Conservation (phyloP, 352 stramenopile genomes). For the Phytophthora idaei region DNA sequence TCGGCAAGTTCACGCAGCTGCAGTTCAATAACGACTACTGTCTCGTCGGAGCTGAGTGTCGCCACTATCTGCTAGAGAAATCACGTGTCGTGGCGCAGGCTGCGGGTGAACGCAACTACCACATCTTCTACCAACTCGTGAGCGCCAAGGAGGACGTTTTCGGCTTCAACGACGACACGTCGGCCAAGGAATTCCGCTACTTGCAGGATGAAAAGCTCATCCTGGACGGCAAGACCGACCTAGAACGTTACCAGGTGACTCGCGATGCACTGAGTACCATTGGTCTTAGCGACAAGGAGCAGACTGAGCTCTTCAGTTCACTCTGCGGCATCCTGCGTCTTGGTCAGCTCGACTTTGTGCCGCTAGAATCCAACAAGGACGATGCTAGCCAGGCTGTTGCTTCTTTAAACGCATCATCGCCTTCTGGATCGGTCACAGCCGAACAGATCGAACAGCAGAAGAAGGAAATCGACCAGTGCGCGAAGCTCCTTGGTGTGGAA, state of each 20-base stretch:
- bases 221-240: conserved; percentile 71
- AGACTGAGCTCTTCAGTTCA: conserved; percentile 75
- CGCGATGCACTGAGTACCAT: conserved; percentile 81
- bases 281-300: conserved; percentile 67
- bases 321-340: conserved; percentile 80
- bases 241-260: conserved; percentile 83
- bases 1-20: conserved; percentile 95
- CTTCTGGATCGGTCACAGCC: conserved; percentile 21
- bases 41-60: conserved; percentile 89
- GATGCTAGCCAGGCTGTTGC: conserved; percentile 75
- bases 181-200: conserved; percentile 69
- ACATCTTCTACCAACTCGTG: conserved; percentile 98
- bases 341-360: conserved; percentile 84
- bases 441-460: conserved; percentile 58
- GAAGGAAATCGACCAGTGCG: conserved; percentile 64
- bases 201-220: conserved; percentile 74
- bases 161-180: conserved; percentile 52
- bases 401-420: conserved; percentile 36
- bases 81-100: conserved; percentile 93
- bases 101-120: conserved; percentile 96
- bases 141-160: conserved; percentile 67
- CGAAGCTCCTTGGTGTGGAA: conserved; percentile 73
- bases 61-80: conserved; percentile 98
- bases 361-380: conserved; percentile 75
- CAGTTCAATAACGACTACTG: conserved; percentile 90